Evolutionary conservation across 805 yeast genomes (phyloP), one percentile per base, ranked within the genome.

Genomic region (Kregervanrija fluxuum): DNA sequence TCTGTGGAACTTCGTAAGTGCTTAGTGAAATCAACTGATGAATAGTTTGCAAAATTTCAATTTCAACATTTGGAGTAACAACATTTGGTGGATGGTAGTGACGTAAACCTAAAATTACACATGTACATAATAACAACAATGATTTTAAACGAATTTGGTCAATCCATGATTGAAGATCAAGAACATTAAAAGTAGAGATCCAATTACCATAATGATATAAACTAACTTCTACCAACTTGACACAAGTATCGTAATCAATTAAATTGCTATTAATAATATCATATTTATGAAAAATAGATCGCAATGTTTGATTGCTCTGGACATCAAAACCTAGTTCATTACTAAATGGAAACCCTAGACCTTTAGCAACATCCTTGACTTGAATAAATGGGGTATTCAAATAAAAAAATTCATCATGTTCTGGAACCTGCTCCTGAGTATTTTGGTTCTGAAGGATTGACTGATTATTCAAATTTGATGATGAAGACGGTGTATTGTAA

Each of bases 191-290:
- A 14, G 43, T 38, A 22, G 28, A 22, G 4, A 81, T 79, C 90
- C 90, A 83, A 15, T 81, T 68, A 11, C 85, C 84, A 54, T 78
- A 83, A 50, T 74, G 71, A 33, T 75, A 68, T 36, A 79, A 64
- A 54, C 80, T 81, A 43, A 69, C 70, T 39, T 66, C 66, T 49
- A 82, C 62, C 36, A 82, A 60, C 11, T 64, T 61, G 8, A 68
- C 50, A 0, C 77, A 76, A 41, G 76, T 75, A 3, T 60, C 55
- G 37, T 67, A 55, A 4, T 74, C 57, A 9, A 83, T 54, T 11
- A 81, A 62, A 2, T 77, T 76, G 33, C 73, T 54, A 9, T 43
- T 46, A 11, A 59, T 46, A 11, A 54, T 30, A 39, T 59, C 61
- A 33, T 50, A 46, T 22, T 48, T 31, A 42, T 46, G 42, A 33